Evolutionary conservation across 2,329 filamentous ascomycete species (phyloP), one percentile per base, ranked within the genome.

Genomic region (Stagonosporopsis chrysanthemi): DNA sequence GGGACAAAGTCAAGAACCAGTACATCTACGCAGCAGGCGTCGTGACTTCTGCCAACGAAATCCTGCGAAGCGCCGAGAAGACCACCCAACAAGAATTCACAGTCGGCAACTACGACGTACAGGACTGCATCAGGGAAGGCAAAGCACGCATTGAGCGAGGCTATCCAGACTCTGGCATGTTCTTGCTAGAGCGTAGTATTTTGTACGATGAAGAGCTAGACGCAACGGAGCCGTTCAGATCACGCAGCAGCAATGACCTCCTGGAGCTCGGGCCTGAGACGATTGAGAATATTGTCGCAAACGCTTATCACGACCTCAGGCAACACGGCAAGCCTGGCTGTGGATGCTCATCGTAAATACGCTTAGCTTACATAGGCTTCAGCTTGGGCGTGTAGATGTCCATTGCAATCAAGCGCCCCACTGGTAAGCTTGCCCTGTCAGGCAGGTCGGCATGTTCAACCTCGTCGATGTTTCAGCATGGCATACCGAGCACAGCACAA

Each of bases 111-210:
- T 66, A 69, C 14, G 70, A 75, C 15, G 63, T 75, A 0, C 69
- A 72, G 31, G 76, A 78, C 4, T 71, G 71, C 41, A 59, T 77
- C 15, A 61, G 52, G 33, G 77, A 79, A 63, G 76, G 67, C 0
- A 52, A 70, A 49, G 58, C 65, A 17, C 72, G 76, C 28, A 72
- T 78, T 26, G 60, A 75, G 36, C 65, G 69, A 40, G 75, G 76
- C 0, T 78, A 68, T 55, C 74, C 71, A 1, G 75, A 77, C 58
- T 73, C 75, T 12, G 74, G 71, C 3, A 75, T 77, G 69, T 73
- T 75, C 39, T 55, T 79, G 40, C 65, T 78, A 51, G 74, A 78
- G 53, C 64, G 75, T 47, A 75, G 71, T 49, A 62, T 78, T 2
- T 51, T 79, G 26, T 77, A 74, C 53, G 76, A 78, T 50, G 62